A percentile compares a stretch with the other conserved stretches of the same genome.
Conservation (phyloP, 2,329 filamentous ascomycete species). For the Diaporthe citrichinensis region DNA sequence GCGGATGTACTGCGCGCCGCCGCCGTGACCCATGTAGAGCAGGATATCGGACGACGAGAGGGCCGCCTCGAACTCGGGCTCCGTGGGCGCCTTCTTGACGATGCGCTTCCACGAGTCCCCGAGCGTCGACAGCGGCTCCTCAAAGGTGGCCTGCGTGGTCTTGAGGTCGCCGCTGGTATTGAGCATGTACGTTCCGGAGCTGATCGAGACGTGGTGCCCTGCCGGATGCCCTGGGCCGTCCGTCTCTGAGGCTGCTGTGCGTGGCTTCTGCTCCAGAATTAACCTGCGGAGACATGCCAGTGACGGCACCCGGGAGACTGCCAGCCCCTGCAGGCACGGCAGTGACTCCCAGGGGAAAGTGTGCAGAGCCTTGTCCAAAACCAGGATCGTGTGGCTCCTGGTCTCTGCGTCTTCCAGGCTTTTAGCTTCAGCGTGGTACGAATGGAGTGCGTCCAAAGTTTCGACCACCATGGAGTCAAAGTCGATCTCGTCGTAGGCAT, state of each 20-base stretch:
- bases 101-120: slow-evolving; percentile 80
- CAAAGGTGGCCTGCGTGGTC: slow-evolving; percentile 83
- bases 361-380: slow-evolving; percentile 92
- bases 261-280: slow-evolving; percentile 67
- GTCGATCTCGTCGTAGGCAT: slow-evolving; percentile 98
- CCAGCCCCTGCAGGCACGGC: slow-evolving; percentile 83
- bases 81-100: slow-evolving; percentile 77
- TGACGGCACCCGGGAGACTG: slow-evolving; percentile 90
- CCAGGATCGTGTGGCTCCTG: slow-evolving; percentile 82
- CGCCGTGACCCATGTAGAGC: slow-evolving; percentile 97
- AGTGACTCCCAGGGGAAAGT: slow-evolving; percentile 96
- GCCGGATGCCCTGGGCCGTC: slow-evolving; percentile 50
- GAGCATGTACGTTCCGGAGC: slow-evolving; percentile 82
- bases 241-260: slow-evolving; percentile 31
- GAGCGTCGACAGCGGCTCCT: slow-evolving; percentile 73
- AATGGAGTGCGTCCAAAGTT: slow-evolving; percentile 84
- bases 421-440: slow-evolving; percentile 75
- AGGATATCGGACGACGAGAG: slow-evolving; percentile 79
- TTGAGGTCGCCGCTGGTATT: slow-evolving; percentile 90
- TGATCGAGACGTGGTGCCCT: slow-evolving; percentile 69
- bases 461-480: slow-evolving; percentile 94
- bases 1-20: slow-evolving; percentile 93
- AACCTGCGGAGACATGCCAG: slow-evolving; percentile 85
- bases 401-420: slow-evolving; percentile 46
- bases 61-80: slow-evolving; percentile 80